Evolutionary conservation across 1,139 yeast genomes (phyloP), one percentile per base, ranked within the genome.

Genomic region (Saccharomycopsis hybrid): DNA sequence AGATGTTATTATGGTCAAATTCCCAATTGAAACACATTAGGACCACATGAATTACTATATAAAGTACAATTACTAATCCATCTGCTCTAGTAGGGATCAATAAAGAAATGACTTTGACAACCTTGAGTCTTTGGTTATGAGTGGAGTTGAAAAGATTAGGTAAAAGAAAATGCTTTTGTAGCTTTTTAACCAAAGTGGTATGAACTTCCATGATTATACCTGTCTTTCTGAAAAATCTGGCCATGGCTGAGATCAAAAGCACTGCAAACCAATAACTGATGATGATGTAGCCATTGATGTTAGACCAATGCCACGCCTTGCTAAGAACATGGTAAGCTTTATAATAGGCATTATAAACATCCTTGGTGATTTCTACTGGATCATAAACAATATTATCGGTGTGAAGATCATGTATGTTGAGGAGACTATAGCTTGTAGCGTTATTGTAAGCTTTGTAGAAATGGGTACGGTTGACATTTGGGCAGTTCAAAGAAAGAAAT

Each of bases 61-160:
- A 81, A 7, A 74, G 66, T 5, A 65, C 54, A 18, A 82, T 65
- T 41, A 77, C 66, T 5, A 78, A 54, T 0, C 80, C 61, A 62
- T 84, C 94, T 54, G 76, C 66, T 53, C 94, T 71, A 0, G 89
- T 77, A 0, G 95, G 95, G 13, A 51, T 8, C 4, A 38, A 9
- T 13, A 37, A 13, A 11, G 44, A 25, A 8, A 82, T 62, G 57
- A 67, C 43, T 56, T 41, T 39, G 1, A 40, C 27, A 24, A 44
- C n/a, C 4, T 29, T 32, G 24, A 18, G 13, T 13, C 18, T 55
- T 13, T 42, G 9, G 13, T 13, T 42, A 38, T 50, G 50, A n/a
- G 24, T 44, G 7, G 9, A 9, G 11, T 25, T 32, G n/a, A 40
- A 29, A 11, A 47, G 9, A 4, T 41, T 30, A 8, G 55, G 55